Conservation (phyloP, 73 alveolate species). For the Paramecium tetraurelia region DNA sequence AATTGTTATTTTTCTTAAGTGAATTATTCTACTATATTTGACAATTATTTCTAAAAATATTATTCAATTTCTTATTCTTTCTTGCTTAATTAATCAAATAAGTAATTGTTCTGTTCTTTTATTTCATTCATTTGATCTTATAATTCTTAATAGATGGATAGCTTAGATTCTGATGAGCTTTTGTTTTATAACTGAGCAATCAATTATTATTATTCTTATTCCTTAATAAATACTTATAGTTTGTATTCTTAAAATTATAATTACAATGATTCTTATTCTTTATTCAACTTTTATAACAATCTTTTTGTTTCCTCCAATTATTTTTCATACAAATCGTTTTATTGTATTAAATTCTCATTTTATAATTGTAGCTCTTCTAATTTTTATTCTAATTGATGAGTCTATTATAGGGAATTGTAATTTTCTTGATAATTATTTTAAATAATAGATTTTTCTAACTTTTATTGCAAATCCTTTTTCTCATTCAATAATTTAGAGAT, state of each 20-base stretch:
- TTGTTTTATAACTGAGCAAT: neutral
- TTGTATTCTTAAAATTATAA: neutral
- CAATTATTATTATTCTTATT: neutral
- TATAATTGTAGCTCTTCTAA: neutral
- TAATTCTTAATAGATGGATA: neutral
- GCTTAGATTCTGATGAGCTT: neutral
- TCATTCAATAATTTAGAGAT: constrained; percentile 10
- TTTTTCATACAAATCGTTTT: neutral
- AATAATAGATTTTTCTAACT: neutral
- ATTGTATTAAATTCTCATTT: neutral
- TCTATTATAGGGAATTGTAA: neutral
- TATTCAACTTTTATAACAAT: neutral
- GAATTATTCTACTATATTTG: neutral
- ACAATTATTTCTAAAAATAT: neutral
- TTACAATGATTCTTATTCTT: neutral
- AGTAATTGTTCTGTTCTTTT: neutral
- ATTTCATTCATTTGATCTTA: constrained; percentile 7
- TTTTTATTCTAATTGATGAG: neutral
- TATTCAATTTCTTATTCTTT: constrained; percentile 18
- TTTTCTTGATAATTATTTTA: neutral
- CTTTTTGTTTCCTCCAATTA: neutral
- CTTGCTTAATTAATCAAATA: constrained; percentile 3
- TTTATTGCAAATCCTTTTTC: neutral
- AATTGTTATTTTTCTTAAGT: neutral
- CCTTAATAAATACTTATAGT: neutral